Evolutionary conservation across 208 protist genomes (phyloP).

Genomic region (Leptomonas pyrrhocoris): DNA sequence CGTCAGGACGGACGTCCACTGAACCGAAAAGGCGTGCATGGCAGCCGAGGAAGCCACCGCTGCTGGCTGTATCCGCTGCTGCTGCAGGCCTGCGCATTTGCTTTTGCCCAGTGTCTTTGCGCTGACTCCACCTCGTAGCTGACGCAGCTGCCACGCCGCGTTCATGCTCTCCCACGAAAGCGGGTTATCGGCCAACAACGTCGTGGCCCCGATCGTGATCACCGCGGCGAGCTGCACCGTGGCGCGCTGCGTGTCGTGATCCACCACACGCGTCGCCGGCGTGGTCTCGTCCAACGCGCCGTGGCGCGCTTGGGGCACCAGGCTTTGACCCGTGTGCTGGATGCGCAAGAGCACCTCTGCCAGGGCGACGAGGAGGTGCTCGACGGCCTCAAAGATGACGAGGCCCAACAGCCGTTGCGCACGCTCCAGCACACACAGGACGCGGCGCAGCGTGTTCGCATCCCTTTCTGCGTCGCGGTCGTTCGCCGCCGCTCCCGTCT

Average conservation of each 20-base stretch:
- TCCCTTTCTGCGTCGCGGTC: neutral
- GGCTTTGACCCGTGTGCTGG: constrained; percentile 1
- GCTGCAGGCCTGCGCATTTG: neutral
- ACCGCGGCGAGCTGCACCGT: constrained; percentile 6
- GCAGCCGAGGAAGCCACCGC: neutral
- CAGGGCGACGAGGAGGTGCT: constrained; percentile 24
- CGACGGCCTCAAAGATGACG: constrained; percentile 29
- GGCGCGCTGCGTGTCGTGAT: neutral
- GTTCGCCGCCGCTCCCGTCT: neutral
- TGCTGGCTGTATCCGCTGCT: neutral
- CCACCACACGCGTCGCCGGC: neutral
- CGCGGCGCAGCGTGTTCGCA: constrained; percentile 16
- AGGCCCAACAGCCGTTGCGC: constrained; percentile 24
- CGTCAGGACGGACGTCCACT: constrained; percentile 12
- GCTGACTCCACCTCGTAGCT: neutral
- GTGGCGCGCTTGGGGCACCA: neutral
- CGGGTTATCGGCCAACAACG: constrained; percentile 29
- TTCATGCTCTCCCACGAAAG: constrained; percentile 21
- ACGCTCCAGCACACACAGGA: constrained; percentile 22
- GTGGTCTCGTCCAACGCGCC: neutral
- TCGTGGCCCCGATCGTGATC: constrained; percentile 25
- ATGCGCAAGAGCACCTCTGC: constrained; percentile 27
- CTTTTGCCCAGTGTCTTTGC: neutral
- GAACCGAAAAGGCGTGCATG: constrained; percentile 17
- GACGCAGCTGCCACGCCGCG: constrained; percentile 31